Evolutionary conservation across 1,284 basidiomycete species (phyloP), one percentile per base, ranked within the genome.

Genomic region (Caloboletus firmus): DNA sequence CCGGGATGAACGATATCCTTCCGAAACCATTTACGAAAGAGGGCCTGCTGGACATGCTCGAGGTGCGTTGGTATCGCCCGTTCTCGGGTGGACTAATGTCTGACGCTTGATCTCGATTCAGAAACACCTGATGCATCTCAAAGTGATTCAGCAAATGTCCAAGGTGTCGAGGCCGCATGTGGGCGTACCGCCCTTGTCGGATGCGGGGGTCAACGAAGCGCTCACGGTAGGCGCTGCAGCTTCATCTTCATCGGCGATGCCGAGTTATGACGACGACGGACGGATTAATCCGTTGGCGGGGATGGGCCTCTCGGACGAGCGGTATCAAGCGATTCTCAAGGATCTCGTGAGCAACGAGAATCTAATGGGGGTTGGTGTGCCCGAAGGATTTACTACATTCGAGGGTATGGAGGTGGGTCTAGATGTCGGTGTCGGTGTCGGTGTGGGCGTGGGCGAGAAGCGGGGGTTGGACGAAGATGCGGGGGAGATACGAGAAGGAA

Each of bases 21-120:
- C 91, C 95, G 9, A 98, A 98, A 72, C 95, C 95, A 2, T 98
- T 98, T 74, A 96, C 93, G 15, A 94, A 95, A 70, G 87, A 95
- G 66, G 91, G 90, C 10, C 74, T 98, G 50, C 75, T 96, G 49
- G 87, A 89, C 58, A 95, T 98, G 84, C 85, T 98, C 57, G 94
- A 98, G 76, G 87, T 89, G 52, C 20, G 77, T 67, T 18, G 51
- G n/a, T 48, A 5, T 39, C 20, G 2, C 7, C 32, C n/a, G 54
- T 32, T 49, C 40, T 2, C 8, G 1, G 8, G 9, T 31, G 1
- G n/a, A 39, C 41, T 10, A 9, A 18, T 35, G 32, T 28, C 44
- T 48, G 47, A 56, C 28, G 36, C 0, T n/a, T 24, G 10, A 11
- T n/a, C 15, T 18, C 26, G 17, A 26, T 24, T 37, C 67, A 90